Base-by-base conservation (phyloP, 108 stramenopile species). In the Seminavis robusta region DNA sequence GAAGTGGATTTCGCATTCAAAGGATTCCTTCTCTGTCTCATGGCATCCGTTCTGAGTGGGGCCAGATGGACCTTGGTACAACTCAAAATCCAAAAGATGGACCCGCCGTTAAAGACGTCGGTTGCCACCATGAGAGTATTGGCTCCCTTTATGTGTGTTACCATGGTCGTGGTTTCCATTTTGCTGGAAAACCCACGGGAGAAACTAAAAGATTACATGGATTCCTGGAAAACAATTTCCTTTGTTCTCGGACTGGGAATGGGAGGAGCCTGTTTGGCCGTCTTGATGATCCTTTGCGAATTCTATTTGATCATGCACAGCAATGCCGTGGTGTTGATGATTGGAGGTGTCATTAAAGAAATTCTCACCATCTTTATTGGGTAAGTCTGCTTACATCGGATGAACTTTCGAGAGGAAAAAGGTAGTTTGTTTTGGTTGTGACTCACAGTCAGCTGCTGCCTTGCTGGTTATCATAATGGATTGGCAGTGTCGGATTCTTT, bases 341-440 rank as follows among this genome's bases (percentile, higher is more conserved):
- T 94, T 53, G 94, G 94, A 47, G 94, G 94, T 17, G 94, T 94
- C 31, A 58, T 91, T 13, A 94, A 94, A 56, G 94, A 94, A 56
- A 63, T 94, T 44, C 72, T 81, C 23, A 94, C 90, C 24, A 94
- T 94, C 31, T 26, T 84, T 28, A 65, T 92, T 43, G 94, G 93
- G 71, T 80, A 33, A 57, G 74, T 72, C 8, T 16, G 29, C 9
- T 29, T 29, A 16, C 7, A 28, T 50, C 29, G 7, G 8, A n/a
- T 29, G 8, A 7, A 23, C 20, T 39, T 9, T 29, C 3, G 16
- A 1, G 5, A 20, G 20, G 21, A 49, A 8, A 31, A 51, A 11
- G 5, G 20, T 29, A 54, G 1, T 42, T 23, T 4, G n/a, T 38
- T 13, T 61, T 36, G 33, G 15, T 19, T 52, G 25, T 46, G 23